Conservation (phyloP, 2,329 filamentous ascomycete species). For the Fusarium equiseti region DNA sequence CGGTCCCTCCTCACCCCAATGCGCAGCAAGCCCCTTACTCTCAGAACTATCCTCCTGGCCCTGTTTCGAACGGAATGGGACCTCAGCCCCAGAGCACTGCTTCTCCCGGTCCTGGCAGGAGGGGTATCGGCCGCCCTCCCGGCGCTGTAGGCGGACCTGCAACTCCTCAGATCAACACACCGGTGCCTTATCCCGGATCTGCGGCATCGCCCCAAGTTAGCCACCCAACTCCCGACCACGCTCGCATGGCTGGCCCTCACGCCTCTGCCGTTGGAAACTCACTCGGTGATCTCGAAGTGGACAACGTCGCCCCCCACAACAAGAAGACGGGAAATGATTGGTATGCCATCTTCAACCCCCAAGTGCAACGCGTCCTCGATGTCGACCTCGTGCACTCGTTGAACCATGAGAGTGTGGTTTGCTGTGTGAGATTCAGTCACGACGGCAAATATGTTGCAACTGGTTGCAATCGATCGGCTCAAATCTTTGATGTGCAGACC, state of each 20-base stretch:
- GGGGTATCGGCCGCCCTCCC: constrained; percentile 75
- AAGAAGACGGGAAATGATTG: constrained; percentile 93
- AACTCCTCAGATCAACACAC: constrained; percentile 91
- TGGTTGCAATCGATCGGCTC: constrained; percentile 98
- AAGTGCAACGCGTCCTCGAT: constrained; percentile 88
- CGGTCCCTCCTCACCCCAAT: constrained; percentile 68
- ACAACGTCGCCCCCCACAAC: constrained; percentile 84
- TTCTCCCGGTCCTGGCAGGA: constrained; percentile 86
- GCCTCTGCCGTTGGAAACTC: constrained; percentile 68
- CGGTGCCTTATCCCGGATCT: constrained; percentile 85
- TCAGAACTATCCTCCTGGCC: constrained; percentile 73
- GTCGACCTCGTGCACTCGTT: constrained; percentile 95
- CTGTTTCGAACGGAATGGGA: constrained; percentile 77
- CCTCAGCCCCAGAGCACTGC: constrained; percentile 86
- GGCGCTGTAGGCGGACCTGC: constrained; percentile 76
- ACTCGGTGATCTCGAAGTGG: constrained; percentile 87
- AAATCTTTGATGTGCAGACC: constrained; percentile 93
- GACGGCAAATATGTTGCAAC: constrained; percentile 97
- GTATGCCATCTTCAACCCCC: constrained; percentile 97
- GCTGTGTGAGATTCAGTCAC: constrained; percentile 95
- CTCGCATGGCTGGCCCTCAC: constrained; percentile 64
- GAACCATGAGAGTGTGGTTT: constrained; percentile 94
- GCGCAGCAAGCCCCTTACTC: constrained; percentile 79
- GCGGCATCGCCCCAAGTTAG: constrained; percentile 87
- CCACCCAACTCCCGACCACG: constrained; percentile 81